Evolutionary conservation across 306 rosid species (phyloP), one percentile per base, ranked within the genome.

Genomic region (apple (Malus domestica)): DNA sequence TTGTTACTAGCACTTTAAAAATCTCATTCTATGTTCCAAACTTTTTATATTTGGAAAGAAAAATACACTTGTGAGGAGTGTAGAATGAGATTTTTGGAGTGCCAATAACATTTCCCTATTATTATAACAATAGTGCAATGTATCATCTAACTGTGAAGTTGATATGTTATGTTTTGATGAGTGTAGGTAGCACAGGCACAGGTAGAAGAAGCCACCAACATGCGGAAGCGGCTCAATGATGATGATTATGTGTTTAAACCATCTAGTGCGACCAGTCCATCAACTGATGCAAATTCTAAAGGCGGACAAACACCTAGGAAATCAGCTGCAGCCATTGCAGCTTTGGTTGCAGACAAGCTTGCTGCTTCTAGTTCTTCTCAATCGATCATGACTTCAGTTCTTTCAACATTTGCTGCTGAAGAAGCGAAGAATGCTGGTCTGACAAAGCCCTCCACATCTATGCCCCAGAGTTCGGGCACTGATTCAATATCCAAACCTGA

Each of bases 311-410:
- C 83, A 54, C 81, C 80, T 61, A 82, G 69, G 81, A 93, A 88
- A 83, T 91, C 98, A 29, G 89, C 98, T 71, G 93, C 98, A 70
- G 90, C 89, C 78, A 88, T 93, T 71, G 98, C 98, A 27, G 98
- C 98, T 1, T 86, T 84, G 88, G 96, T 93, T 79, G 97, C 98
- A 2, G 98, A 91, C 85, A 93, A 84, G 94, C 98, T 93, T 54
- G 78, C 97, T 22, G 96, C 98, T 77, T 93, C 98, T 42, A 88
- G 87, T 75, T 93, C 98, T 51, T 93, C 97, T 70, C 98, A 93
- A 61, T 70, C 91, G 85, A 93, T 93, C 72, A 93, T 93, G 97
- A 57, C 87, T 73, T 93, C 96, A 10, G 98, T 93, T 75, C 96
- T 93, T 75, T 88, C 93, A 51, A 85, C 97, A 69, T 91, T 93